Evolutionary conservation across 306 rosid species (phyloP), one percentile per base, ranked within the genome.

Genomic region (Lathyrus aphaca): DNA sequence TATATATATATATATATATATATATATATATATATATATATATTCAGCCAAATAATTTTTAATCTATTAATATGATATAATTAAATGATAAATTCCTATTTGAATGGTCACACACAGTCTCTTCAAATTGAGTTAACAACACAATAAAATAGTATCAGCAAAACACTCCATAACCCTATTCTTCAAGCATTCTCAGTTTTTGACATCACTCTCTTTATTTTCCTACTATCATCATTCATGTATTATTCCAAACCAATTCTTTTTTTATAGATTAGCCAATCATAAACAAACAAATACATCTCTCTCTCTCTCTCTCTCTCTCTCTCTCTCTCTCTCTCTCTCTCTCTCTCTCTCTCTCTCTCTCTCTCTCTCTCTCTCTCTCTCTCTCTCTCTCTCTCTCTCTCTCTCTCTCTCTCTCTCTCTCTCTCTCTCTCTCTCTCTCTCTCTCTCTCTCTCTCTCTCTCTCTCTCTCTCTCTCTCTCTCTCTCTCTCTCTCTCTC

Each of bases 51-150:
- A n/a, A n/a, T n/a, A n/a, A n/a, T n/a, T n/a, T n/a, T n/a, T n/a
- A n/a, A n/a, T n/a, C n/a, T n/a, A n/a, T n/a, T n/a, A n/a, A n/a
- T n/a, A n/a, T n/a, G n/a, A n/a, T n/a, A n/a, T n/a, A n/a, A n/a
- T n/a, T n/a, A n/a, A n/a, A n/a, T n/a, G n/a, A n/a, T n/a, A n/a
- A n/a, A n/a, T n/a, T n/a, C n/a, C n/a, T n/a, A n/a, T 21, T 21
- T 21, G 23, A 21, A 21, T 21, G 2, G 23, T 21, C 23, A 21
- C 23, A 21, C 23, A 55, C 49, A 10, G 18, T 74, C 73, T 30
- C 49, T 74, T 66, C 68, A 32, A 66, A 57, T 58, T 67, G 80
- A 59, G 62, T 67, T 59, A 58, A 75, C 74, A 67, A 75, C 74
- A 16, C 32, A 23, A 23, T 23, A 23, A 23, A 23, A 1, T 1